Evolutionary conservation across 2,329 filamentous ascomycete genomes (phyloP).

Genomic region (Pseudogymnoascus sp.): DNA sequence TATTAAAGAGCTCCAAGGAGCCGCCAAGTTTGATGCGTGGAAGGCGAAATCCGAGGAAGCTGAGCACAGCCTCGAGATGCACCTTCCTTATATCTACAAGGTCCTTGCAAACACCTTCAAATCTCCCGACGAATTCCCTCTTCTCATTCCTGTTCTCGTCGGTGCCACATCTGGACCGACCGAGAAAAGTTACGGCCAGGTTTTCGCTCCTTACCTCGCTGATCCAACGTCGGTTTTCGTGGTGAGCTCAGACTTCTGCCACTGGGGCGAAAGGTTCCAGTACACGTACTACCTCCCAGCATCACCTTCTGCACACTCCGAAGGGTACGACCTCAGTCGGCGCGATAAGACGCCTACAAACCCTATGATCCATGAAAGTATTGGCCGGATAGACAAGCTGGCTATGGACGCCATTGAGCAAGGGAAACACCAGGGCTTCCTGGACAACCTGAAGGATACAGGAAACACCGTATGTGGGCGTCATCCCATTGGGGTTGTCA

Average conservation of each 20-base stretch:
- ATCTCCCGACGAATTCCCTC: slow-evolving; percentile 52
- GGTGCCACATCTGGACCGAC: slow-evolving; percentile 60
- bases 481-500: slow-evolving; percentile 86
- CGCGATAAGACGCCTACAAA: slow-evolving; percentile 30
- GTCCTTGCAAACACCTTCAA: slow-evolving; percentile 49
- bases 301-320: slow-evolving; percentile 29
- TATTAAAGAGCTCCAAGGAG: slow-evolving; percentile 42
- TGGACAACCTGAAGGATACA: slow-evolving; percentile 60
- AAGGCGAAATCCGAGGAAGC: slow-evolving; percentile 58
- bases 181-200: slow-evolving; percentile 59
- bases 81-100: slow-evolving; percentile 87
- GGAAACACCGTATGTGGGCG: slow-evolving; percentile 90
- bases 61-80: slow-evolving; percentile 96
- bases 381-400: slow-evolving; percentile 67
- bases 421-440: slow-evolving; percentile 63
- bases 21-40: slow-evolving; percentile 58
- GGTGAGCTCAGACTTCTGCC: slow-evolving; percentile 91
- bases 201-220: slow-evolving; percentile 70
- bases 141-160: slow-evolving; percentile 77
- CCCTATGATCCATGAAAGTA: slow-evolving; percentile 72
- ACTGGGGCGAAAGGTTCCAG: slow-evolving; percentile 80
- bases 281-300: slow-evolving; percentile 70
- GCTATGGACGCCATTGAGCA: slow-evolving; percentile 80
- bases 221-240: slow-evolving; percentile 75
- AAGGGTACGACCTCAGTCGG: slow-evolving; percentile 27